Evolutionary conservation across 495 filamentous ascomycete species (phyloP).

Genomic region (Penicillium cataractarum): DNA sequence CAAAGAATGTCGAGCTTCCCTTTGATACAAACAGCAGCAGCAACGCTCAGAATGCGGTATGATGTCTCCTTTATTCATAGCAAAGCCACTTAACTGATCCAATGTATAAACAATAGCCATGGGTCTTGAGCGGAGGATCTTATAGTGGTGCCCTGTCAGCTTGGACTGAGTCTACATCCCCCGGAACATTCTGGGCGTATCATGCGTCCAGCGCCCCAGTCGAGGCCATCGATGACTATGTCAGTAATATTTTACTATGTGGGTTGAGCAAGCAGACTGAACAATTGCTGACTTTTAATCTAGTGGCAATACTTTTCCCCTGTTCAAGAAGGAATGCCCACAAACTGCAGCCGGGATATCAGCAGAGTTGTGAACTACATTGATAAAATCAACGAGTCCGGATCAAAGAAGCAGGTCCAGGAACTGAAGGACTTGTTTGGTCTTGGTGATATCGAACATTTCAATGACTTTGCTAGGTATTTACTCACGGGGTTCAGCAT

Average conservation of each 20-base stretch:
- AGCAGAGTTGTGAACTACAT: slow-evolving; percentile 58
- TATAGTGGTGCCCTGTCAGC: slow-evolving; percentile 67
- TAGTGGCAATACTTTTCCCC: slow-evolving; percentile 67
- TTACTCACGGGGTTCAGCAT: not conserved
- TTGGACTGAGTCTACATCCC: slow-evolving; percentile 61
- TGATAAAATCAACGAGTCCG: slow-evolving; percentile 49
- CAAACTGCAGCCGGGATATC: slow-evolving; percentile 66
- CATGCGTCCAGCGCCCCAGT: slow-evolving; percentile 66
- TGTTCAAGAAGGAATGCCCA: slow-evolving; percentile 62
- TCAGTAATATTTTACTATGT: slow-evolving; percentile 16
- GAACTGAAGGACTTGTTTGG: slow-evolving; percentile 62
- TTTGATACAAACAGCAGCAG: slow-evolving; percentile 59
- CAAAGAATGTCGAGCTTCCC: slow-evolving; percentile 57
- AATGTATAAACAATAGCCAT: slow-evolving; percentile 44
- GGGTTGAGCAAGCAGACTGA: not conserved
- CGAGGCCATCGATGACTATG: slow-evolving; percentile 62
- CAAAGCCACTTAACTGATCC: not conserved
- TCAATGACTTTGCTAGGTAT: slow-evolving; percentile 62
- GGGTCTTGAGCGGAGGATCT: slow-evolving; percentile 66
- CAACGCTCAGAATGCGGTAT: slow-evolving; percentile 54
- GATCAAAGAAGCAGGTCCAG: slow-evolving; percentile 46
- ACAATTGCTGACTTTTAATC: not conserved
- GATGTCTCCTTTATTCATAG: not conserved
- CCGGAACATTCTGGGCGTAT: slow-evolving; percentile 71
- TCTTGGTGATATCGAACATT: slow-evolving; percentile 54